Percentiles rank a stretch among this genome's conserved stretches.
phyloP scores from a whole-genome alignment of 2,329 filamentous ascomycete species.

The Claviceps sorghi region DNA sequence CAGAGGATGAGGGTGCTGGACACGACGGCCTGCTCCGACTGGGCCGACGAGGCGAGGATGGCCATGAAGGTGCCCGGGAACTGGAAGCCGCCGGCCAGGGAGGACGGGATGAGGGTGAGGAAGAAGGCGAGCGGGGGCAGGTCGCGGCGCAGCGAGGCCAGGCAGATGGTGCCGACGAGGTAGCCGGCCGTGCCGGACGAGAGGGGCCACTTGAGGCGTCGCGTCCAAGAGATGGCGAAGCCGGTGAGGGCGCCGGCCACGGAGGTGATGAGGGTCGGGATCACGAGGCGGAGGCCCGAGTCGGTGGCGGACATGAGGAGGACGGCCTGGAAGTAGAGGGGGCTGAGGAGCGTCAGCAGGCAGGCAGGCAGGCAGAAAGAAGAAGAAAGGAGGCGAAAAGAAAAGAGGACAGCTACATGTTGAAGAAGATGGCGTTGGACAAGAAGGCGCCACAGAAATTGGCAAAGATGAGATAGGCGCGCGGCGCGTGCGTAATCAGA shows the following conservation, averaged over 20 bases:
- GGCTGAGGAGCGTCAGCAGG: conserved; percentile 24
- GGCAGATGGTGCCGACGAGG: conserved; percentile 34
- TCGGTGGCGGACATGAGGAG: conserved; percentile 53
- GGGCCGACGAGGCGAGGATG: conserved; percentile 43
- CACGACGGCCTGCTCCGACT: conserved; percentile 51
- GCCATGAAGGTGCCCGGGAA: conserved; percentile 51
- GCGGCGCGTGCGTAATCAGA: conserved; percentile 34
- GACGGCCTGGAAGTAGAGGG: conserved; percentile 64
- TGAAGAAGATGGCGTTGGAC: conserved; percentile 43
- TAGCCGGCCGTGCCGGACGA: conserved; percentile 33
- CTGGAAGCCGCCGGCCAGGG: conserved; percentile 47
- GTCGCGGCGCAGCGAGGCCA: conserved; percentile 34
- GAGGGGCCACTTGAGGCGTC: conserved; percentile 45
- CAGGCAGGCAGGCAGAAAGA: too few species aligned
- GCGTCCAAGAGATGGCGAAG: conserved; percentile 45
- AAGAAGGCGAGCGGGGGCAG: conserved; percentile 40
- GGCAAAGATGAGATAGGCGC: conserved; percentile 42
- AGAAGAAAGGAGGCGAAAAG: too few species aligned
- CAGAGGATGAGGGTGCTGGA: conserved; percentile 58
- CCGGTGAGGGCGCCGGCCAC: conserved; percentile 41
- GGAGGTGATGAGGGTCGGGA: conserved; percentile 44
- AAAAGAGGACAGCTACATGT: conserved; percentile 28
- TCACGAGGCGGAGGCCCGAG: conserved; percentile 57
- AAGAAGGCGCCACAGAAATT: conserved; percentile 39
- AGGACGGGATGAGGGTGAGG: conserved; percentile 39